These are phyloP conservation scores for Verticillium tricorpus DNA, from an alignment of 2,329 filamentous ascomycete species.

Conservation along the genomic window DNA sequence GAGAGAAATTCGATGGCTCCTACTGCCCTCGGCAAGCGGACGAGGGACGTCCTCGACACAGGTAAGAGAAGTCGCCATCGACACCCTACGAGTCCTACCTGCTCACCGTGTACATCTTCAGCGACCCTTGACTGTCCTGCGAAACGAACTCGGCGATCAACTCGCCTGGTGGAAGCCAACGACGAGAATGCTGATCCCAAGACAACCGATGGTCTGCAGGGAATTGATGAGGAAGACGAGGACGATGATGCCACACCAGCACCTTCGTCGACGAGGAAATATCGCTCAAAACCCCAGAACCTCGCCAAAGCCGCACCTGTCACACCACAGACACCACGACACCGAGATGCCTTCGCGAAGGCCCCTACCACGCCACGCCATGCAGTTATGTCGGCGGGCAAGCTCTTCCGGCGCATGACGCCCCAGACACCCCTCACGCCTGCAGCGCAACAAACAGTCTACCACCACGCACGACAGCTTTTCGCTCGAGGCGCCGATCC, in stretches of 20 bases:
- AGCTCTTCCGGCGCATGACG: conserved; percentile 71
- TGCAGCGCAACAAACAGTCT: conserved; percentile 67
- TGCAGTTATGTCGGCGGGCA: conserved; percentile 72
- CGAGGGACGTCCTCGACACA: conserved; percentile 12
- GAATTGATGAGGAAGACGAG: conserved; percentile 32
- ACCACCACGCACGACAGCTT: conserved; percentile 80
- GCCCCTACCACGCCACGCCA: conserved; percentile 78
- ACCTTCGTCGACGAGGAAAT: conserved; percentile 18
- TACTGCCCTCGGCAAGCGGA: conserved; percentile 18
- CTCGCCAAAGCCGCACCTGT: conserved; percentile 44
- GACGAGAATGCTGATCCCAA: conserved; percentile 61
- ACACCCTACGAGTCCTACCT: conserved; percentile 13
- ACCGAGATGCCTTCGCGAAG: conserved; percentile 71
- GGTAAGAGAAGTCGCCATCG: conserved; percentile 9
- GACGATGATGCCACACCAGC: conserved; percentile 16
- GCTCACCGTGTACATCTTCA: background rate
- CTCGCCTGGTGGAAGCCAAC: conserved; percentile 42
- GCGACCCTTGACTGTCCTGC: conserved; percentile 24
- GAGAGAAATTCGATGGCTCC: conserved; percentile 13
- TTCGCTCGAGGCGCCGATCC: conserved; percentile 78
- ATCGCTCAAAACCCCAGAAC: conserved; percentile 23
- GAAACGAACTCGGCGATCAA: conserved; percentile 43
- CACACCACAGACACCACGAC: conserved; percentile 70
- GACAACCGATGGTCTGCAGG: conserved; percentile 33
- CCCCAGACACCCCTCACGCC: conserved; percentile 72